phyloP scores from a whole-genome alignment of 768 basidiomycete species.

The Daedaleopsis sinensis region DNA sequence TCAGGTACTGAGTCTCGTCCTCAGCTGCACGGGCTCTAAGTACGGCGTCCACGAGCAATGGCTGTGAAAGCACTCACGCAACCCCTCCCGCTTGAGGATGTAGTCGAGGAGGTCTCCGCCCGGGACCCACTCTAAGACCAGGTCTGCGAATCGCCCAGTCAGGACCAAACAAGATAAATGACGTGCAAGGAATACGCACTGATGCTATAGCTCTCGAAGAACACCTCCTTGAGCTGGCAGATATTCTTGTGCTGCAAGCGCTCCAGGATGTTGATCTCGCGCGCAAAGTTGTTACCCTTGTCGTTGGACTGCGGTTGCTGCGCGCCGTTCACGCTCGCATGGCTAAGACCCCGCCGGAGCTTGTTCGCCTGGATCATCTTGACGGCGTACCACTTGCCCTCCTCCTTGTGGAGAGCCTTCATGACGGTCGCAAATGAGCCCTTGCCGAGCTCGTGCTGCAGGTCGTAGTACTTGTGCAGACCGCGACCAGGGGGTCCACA shows the following conservation, averaged over 20 bases:
- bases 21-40: constrained; percentile 43
- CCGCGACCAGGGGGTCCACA: constrained; percentile 50
- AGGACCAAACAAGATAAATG: constrained; percentile 27
- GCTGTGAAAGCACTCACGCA: constrained; percentile 50
- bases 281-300: constrained; percentile 45
- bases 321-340: constrained; percentile 11
- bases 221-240: constrained; percentile 77
- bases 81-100: constrained; percentile 62
- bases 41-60: background rate
- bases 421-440: constrained; percentile 92
- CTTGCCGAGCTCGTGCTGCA: constrained; percentile 75
- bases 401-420: constrained; percentile 72
- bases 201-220: constrained; percentile 61
- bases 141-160: constrained; percentile 49
- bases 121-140: constrained; percentile 83
- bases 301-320: background rate
- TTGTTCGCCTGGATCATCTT: constrained; percentile 76
- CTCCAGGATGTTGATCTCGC: constrained; percentile 82
- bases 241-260: constrained; percentile 80
- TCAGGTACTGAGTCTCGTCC: constrained; percentile 63
- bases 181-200: constrained; percentile 44
- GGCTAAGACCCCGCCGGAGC: constrained; percentile 37
- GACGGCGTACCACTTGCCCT: constrained; percentile 80
- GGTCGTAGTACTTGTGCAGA: constrained; percentile 67
- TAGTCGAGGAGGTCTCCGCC: constrained; percentile 90